A percentile compares a stretch with the other conserved stretches of the same genome.
phyloP scores from a whole-genome alignment of 2,329 filamentous ascomycete genomes.

The Nemania abortiva region DNA sequence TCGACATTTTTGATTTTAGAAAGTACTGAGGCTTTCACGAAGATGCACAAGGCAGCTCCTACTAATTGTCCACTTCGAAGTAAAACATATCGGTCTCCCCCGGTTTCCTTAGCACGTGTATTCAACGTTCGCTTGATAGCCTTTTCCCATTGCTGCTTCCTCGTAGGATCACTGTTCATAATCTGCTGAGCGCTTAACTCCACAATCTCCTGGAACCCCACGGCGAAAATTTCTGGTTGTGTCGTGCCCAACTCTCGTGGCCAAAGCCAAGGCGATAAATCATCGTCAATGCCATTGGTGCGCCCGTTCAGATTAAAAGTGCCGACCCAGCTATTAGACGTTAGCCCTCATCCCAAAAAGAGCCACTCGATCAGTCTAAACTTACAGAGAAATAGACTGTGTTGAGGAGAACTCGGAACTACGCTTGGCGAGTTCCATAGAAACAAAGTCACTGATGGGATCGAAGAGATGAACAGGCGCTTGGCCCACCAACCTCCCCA shows the following conservation, averaged over 20 bases:
- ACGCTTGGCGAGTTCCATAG: conserved; percentile 76
- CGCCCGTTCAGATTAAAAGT: conserved; percentile 97
- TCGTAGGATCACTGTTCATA: conserved; percentile 94
- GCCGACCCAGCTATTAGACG: conserved; percentile 68
- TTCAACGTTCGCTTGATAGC: conserved; percentile 85
- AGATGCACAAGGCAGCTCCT: conserved; percentile 91
- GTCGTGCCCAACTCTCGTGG: conserved; percentile 68
- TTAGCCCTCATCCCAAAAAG: conserved; percentile 39
- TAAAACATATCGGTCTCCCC: conserved; percentile 85
- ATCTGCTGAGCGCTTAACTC: conserved; percentile 97
- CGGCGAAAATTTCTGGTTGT: conserved; percentile 86
- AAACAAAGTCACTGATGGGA: conserved; percentile 92
- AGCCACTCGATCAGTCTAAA: conserved; percentile 18
- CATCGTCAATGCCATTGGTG: conserved; percentile 79
- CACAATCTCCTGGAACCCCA: conserved; percentile 99
- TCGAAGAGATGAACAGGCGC: conserved; percentile 87
- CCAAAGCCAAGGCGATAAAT: conserved; percentile 88
- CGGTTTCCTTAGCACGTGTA: conserved; percentile 70
- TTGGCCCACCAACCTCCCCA: conserved; percentile 88
- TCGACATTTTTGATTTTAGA: conserved; percentile 95
- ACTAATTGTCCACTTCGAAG: conserved; percentile 94
- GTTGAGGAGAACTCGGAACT: conserved; percentile 80
- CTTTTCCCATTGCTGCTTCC: conserved; percentile 87
- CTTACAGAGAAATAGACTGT: conserved; percentile 80
- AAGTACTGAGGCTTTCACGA: conserved; percentile 83